Evolutionary conservation across 495 filamentous ascomycete genomes (phyloP), one percentile per base, ranked within the genome.

Genomic region (Parachaetomium inaequale): DNA sequence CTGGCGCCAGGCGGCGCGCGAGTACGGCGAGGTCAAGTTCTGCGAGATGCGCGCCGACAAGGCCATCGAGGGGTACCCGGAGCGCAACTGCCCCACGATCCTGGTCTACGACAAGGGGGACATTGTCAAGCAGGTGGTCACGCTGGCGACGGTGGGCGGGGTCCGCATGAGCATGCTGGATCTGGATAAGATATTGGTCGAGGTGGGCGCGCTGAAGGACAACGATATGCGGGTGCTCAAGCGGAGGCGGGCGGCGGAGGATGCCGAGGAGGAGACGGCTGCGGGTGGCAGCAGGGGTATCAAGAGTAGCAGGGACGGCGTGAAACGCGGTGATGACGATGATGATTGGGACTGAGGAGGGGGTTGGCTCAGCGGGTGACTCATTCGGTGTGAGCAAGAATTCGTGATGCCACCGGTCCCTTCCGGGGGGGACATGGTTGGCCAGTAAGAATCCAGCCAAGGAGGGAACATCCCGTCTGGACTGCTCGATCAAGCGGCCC

Each of bases 51-150:
- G 86, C 66, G 94, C 85, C 3, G 87, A 92, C 69, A 87, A 96
- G 83, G 96, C 94, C 60, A 96, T 99, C 68, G 94, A 98, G 76
- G 88, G 88, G 23, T 99, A 98, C 72, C 94, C 94, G 17, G 95
- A 98, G 70, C 82, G 82, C 55, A 98, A 97, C 69, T 95, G 91
- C 52, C 94, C 94, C 10, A 99, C 94, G 7, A 93, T 99, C 32
- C 75, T 99, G 59, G 84, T 96, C 0, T 99, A 98, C 70, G 86
- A 86, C 69, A 89, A 96, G 65, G 92, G 91, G 21, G 92, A 98
- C 75, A 95, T 99, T 56, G 83, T 85, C 68, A 91, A 83, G 73
- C 93, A 97, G 73, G 73, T 96, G 61, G 86, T 99, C 7, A 96
- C 91, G 23, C 78, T 99, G 64, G 84, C 83, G 67, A 90, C 92